Evolutionary conservation across 148 eudicot species (phyloP).

Genomic region (Cornus florida): DNA sequence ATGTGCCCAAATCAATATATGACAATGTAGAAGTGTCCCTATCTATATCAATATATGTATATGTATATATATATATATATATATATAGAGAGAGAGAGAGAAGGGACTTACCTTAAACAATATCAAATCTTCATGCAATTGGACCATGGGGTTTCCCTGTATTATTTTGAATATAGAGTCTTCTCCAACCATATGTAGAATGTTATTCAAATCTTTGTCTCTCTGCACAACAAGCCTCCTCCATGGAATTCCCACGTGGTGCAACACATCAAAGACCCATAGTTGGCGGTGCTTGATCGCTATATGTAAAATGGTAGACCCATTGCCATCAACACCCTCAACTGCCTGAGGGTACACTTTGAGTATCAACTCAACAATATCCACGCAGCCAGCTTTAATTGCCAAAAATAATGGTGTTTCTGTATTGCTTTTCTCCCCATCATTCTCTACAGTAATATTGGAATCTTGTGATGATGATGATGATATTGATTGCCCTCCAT

Average conservation of each 20-base stretch:
- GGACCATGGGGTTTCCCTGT: neutral
- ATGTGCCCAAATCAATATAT: too few species aligned
- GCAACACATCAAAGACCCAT: neutral
- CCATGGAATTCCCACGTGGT: neutral
- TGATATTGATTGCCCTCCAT: too few species aligned
- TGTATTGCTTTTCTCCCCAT: neutral
- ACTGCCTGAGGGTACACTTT: neutral
- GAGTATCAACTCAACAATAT: constrained; percentile 1
- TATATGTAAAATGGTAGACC: neutral
- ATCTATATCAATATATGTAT: too few species aligned
- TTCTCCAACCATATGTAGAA: constrained; percentile 5
- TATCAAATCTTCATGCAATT: neutral
- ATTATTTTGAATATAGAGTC: too few species aligned
- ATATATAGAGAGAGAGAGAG: too few species aligned
- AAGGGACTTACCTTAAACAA: neutral
- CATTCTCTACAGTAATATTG: neutral
- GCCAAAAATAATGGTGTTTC: constrained; percentile 11
- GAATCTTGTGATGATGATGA: too few species aligned
- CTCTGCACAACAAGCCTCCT: neutral
- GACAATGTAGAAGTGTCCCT: too few species aligned
- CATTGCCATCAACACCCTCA: constrained; percentile 1
- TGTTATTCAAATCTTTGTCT: neutral
- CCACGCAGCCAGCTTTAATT: neutral
- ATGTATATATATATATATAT: too few species aligned
- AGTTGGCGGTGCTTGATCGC: constrained; percentile 2